These are phyloP conservation scores for Aspergillus bridgeri DNA, from an alignment of 495 filamentous ascomycete species.

Conservation along the genomic window DNA sequence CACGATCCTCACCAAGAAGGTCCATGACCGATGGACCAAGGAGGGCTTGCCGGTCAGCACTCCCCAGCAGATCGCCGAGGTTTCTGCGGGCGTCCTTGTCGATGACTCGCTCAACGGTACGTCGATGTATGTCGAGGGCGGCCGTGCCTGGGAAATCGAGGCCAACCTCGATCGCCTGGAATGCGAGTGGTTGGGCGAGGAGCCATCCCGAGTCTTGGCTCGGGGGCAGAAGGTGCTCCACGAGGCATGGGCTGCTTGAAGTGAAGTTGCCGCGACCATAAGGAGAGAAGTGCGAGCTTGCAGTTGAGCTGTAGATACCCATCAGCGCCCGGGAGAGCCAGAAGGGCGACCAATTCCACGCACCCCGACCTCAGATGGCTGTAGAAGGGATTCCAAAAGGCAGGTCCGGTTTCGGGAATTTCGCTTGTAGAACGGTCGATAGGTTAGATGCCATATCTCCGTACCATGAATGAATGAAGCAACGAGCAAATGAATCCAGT, in stretches of 20 bases:
- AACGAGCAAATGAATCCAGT: too few relatives aligned
- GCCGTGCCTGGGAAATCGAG: slow-evolving; percentile 48
- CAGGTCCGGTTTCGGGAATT: background rate
- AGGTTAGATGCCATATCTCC: too few relatives aligned
- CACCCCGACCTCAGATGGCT: background rate
- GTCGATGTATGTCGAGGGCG: slow-evolving; percentile 47
- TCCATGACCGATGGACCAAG: slow-evolving; percentile 40
- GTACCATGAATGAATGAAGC: too few relatives aligned
- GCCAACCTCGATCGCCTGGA: slow-evolving; percentile 40
- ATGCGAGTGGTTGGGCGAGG: slow-evolving; percentile 43
- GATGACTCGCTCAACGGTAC: slow-evolving; percentile 40
- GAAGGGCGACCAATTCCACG: too few relatives aligned
- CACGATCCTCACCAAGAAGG: slow-evolving; percentile 32
- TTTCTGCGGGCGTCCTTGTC: slow-evolving; percentile 38
- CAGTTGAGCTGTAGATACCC: background rate
- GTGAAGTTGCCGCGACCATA: too few relatives aligned
- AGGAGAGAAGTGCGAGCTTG: background rate
- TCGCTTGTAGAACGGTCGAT: too few relatives aligned
- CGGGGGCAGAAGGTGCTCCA: slow-evolving; percentile 31
- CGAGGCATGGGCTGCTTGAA: slow-evolving; percentile 16
- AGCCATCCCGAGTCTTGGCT: slow-evolving; percentile 31
- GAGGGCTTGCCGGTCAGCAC: slow-evolving; percentile 46
- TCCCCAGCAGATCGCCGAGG: slow-evolving; percentile 38
- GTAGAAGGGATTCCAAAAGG: background rate
- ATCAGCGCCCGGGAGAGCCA: background rate